Evolutionary conservation across 352 stramenopile genomes (phyloP).

Genomic region (Globisporangium uncinulatum): DNA sequence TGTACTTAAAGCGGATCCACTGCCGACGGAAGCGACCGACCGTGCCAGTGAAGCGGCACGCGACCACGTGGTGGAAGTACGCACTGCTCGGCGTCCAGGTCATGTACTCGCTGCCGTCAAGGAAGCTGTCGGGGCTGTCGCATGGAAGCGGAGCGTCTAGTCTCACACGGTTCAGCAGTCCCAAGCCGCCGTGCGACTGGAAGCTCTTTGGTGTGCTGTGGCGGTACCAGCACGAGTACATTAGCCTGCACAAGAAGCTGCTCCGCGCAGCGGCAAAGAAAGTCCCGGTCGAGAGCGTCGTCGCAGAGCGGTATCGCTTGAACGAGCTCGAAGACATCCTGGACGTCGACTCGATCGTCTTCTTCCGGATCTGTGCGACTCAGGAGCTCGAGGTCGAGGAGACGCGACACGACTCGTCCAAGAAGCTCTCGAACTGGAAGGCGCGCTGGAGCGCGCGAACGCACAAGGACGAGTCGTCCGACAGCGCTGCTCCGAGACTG

Average conservation of each 20-base stretch:
- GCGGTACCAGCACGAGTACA: slow-evolving; percentile 66
- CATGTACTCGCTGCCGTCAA: slow-evolving; percentile 31
- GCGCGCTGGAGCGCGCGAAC: slow-evolving; percentile 42
- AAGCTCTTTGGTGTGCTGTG: slow-evolving; percentile 56
- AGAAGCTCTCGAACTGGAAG: slow-evolving; percentile 71
- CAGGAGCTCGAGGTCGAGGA: slow-evolving; percentile 67
- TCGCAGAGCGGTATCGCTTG: slow-evolving; percentile 38
- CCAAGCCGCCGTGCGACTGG: slow-evolving; percentile 35
- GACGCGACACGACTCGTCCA: slow-evolving; percentile 52
- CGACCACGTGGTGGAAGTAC: slow-evolving; percentile 73
- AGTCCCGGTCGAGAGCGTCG: slow-evolving; percentile 29
- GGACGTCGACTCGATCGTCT: slow-evolving; percentile 75
- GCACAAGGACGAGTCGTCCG: slow-evolving; percentile 3
- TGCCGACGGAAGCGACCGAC: slow-evolving; percentile 58
- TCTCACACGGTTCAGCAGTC: slow-evolving; percentile 9
- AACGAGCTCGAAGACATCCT: slow-evolving; percentile 66
- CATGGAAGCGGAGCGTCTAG: slow-evolving; percentile 1
- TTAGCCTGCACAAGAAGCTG: slow-evolving; percentile 67
- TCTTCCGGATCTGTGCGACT: slow-evolving; percentile 64
- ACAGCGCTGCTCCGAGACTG: slow-evolving; percentile 8
- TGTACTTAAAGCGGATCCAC: slow-evolving; percentile 80
- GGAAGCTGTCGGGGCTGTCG: slow-evolving; percentile 6
- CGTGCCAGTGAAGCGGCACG: slow-evolving; percentile 38
- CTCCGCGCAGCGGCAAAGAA: slow-evolving; percentile 59
- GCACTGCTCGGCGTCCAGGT: slow-evolving; percentile 63